Evolutionary conservation across 805 yeast genomes (phyloP).

Genomic region (Saccharomycopsis amapae): DNA sequence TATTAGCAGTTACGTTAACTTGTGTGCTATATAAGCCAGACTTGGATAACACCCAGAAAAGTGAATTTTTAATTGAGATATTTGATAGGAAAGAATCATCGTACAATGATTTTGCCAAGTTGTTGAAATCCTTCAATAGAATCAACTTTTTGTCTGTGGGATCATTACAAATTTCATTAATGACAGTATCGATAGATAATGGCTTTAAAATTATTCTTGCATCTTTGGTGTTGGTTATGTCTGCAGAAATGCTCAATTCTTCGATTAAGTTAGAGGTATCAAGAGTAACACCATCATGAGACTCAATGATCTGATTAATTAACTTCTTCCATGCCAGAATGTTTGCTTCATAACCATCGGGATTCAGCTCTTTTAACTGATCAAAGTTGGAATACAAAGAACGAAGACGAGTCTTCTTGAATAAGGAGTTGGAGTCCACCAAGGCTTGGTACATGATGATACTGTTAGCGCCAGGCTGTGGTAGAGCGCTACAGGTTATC

Average conservation of each 20-base stretch:
- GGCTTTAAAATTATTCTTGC: slow-evolving; percentile 15
- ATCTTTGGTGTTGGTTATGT: not conserved
- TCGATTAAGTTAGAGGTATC: slow-evolving; percentile 14
- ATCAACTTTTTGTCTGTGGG: slow-evolving; percentile 1
- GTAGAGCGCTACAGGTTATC: too few relatives aligned
- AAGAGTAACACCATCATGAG: slow-evolving; percentile 6
- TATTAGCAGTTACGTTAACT: slow-evolving; percentile 7
- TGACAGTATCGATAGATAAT: slow-evolving; percentile 20
- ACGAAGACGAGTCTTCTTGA: slow-evolving; percentile 19
- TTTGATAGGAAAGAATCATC: slow-evolving; percentile 8
- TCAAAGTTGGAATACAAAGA: slow-evolving; percentile 20
- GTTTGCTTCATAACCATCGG: slow-evolving; percentile 23
- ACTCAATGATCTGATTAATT: slow-evolving; percentile 8
- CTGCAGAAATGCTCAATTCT: slow-evolving; percentile 7
- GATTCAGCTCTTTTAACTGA: slow-evolving; percentile 13
- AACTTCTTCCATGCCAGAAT: slow-evolving; percentile 19
- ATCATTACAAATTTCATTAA: slow-evolving; percentile 15
- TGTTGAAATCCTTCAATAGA: slow-evolving; percentile 6
- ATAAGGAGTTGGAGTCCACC: slow-evolving; percentile 8
- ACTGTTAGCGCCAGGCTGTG: too few relatives aligned
- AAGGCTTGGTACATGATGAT: not conserved
- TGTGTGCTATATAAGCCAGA: slow-evolving; percentile 12
- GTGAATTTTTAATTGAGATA: slow-evolving; percentile 11
- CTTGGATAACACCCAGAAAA: slow-evolving; percentile 14
- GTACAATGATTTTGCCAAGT: slow-evolving; percentile 6